Evolutionary conservation across 2,329 filamentous ascomycete species (phyloP).

Genomic region (Exophiala bonariae): DNA sequence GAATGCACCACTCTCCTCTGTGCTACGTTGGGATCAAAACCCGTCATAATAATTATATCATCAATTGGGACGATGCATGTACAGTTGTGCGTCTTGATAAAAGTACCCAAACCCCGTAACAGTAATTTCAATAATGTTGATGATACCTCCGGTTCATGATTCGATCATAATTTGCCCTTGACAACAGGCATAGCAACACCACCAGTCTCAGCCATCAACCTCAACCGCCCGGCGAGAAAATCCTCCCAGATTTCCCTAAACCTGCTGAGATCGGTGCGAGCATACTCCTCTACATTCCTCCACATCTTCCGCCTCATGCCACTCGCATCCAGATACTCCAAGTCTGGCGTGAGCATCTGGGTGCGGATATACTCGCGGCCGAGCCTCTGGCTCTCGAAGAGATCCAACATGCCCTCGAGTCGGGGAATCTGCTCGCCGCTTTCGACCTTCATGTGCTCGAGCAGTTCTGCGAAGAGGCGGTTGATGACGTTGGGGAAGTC

Average conservation of each 20-base stretch:
- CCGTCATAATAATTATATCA: no score
- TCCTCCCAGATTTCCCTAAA: constrained; percentile 13
- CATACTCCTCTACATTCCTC: constrained; percentile 17
- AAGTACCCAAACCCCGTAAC: no score
- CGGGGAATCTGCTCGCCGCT: constrained; percentile 22
- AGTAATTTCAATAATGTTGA: no score
- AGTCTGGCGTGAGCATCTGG: constrained; percentile 18
- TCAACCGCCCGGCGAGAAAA: neutral
- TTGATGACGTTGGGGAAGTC: constrained; percentile 4
- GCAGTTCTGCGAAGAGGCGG: constrained; percentile 17
- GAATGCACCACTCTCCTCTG: no score
- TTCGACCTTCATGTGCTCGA: constrained; percentile 24
- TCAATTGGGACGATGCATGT: no score
- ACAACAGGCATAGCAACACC: neutral
- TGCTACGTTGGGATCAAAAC: no score
- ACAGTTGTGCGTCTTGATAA: no score
- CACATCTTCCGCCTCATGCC: constrained; percentile 12
- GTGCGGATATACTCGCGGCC: constrained; percentile 21
- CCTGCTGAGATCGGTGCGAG: constrained; percentile 7
- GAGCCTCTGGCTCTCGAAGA: constrained; percentile 14
- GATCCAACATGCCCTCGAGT: constrained; percentile 16
- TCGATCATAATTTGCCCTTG: constrained; percentile 9
- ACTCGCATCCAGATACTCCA: constrained; percentile 7
- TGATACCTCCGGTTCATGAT: no score
- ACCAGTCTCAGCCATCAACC: neutral